Evolutionary conservation across 2,329 filamentous ascomycete genomes (phyloP), one percentile per base, ranked within the genome.

Genomic region (Aspergillus terreus): DNA sequence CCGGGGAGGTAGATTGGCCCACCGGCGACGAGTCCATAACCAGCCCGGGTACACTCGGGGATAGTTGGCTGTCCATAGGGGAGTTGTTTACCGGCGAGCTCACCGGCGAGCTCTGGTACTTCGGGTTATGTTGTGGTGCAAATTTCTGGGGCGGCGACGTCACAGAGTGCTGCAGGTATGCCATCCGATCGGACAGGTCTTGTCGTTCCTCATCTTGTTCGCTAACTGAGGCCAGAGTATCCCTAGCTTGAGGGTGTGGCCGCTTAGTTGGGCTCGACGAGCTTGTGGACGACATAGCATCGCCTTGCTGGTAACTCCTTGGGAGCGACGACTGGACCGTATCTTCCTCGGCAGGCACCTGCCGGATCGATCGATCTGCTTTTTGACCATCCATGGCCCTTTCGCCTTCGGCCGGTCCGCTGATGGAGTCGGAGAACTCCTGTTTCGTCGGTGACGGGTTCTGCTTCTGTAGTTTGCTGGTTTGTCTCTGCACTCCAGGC

Each of bases 391-490:
- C 55, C 36, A 55, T 49, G 2, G 52, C 49, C 17, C 54, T 49
- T 23, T 65, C 53, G 17, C 41, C 54, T 33, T 63, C 58, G 54
- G 41, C 59, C 51, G 50, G 58, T 60, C 46, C 15, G 49, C 54
- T 36, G 60, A 52, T 23, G 60, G 69, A 68, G 50, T 64, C 55
- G 47, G 72, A 63, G 44, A 73, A 63, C 71, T 42, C 72, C 44
- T 74, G 72, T 41, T 73, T 78, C 69, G 55, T 60, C 17, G 67
- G 59, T 27, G 66, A 63, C n/a, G 81, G 79, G 51, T 80, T 80
- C 50, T 81, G 79, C 68, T 91, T 91, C 63, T 90, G 86, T 47
- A 90, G 74, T 68, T 90, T 91, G 72, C 81, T 83, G 3, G 81
- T 70, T 50, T 81, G 78, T 53, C 83, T 78, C 58, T 86, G 82